Conservation (phyloP, 768 basidiomycete genomes). For the Boletellus emodensis region DNA sequence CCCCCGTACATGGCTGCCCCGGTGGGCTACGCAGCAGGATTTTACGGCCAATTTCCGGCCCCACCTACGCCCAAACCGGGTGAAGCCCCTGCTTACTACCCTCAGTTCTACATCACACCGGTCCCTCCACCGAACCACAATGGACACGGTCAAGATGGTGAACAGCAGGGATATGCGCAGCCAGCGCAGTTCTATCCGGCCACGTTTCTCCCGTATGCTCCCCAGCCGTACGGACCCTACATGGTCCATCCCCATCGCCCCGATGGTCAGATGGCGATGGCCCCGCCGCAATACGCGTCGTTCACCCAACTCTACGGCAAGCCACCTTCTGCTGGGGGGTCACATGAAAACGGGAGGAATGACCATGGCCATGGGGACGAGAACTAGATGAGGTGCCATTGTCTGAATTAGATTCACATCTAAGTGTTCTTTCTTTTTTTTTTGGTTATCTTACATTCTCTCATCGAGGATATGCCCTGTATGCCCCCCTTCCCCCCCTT, state of each 20-base stretch:
- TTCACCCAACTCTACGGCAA: conserved; percentile 39
- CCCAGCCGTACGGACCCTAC: conserved; percentile 48
- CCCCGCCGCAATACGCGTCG: conserved; percentile 36
- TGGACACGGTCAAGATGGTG: conserved; percentile 40
- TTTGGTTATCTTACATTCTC: conserved; percentile 15
- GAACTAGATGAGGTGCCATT: conserved; percentile 25
- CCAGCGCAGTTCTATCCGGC: conserved; percentile 45
- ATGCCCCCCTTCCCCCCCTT: conserved; percentile 11
- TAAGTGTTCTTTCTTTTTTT: conserved; percentile 7
- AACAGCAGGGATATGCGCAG: conserved; percentile 38
- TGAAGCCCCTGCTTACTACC: conserved; percentile 48
- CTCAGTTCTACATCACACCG: conserved; percentile 46
- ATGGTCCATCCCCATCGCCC: conserved; percentile 43
- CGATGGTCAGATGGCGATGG: conserved; percentile 36
- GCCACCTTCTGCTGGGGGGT: conserved; percentile 33
- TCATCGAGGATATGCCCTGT: conserved; percentile 8
- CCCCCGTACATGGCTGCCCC: conserved; percentile 47
- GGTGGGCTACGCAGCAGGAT: conserved; percentile 50
- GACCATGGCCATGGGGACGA: conserved; percentile 30
- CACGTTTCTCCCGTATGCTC: conserved; percentile 44
- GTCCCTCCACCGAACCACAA: conserved; percentile 40
- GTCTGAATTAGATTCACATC: conserved; percentile 15
- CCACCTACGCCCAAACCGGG: conserved; percentile 48
- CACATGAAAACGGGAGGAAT: conserved; percentile 28
- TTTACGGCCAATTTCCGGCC: conserved; percentile 54